Evolutionary conservation across 352 stramenopile genomes (phyloP), one percentile per base, ranked within the genome.

Genomic region (Elongisporangium undulatum): DNA sequence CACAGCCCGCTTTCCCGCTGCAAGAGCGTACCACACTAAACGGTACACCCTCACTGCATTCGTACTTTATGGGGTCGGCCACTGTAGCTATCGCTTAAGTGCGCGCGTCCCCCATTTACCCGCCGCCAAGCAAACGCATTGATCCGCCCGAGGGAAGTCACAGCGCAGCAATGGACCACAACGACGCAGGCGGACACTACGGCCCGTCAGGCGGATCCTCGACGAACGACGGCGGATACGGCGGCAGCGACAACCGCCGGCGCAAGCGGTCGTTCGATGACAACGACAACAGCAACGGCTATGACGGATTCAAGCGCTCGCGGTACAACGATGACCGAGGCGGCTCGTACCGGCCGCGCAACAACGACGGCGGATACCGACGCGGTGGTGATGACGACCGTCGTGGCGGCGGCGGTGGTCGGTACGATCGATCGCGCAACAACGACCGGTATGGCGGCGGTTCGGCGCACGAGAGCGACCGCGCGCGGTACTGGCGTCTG

Each of bases 261-360:
- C 68, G 72, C 56, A 89, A 90, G 69, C 84, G 83, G 49, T 87
- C 84, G 49, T 76, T 81, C 60, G 73, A 90, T 54, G 79, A 85
- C 41, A 66, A 70, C 39, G 62, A 79, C 58, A 67, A 56, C 22
- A 66, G 69, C 51, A 66, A 77, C 22, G 57, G 66, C 48, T 59
- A 68, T 48, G 62, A 70, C 58, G 72, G 69, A 54, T 79, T 84
- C 72, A 90, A 91, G 64, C 77, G 84, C 61, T 78, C 75, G 39
- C 75, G 79, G 13, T 65, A 82, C 50, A 78, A 91, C 58, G 68
- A 77, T 26, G 67, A 71, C 55, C 56, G 57, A 52, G 57, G 64
- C 29, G 62, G 51, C 53, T 60, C 74, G 71, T 67, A 69, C 60
- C 65, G 64, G 2, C 52, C 55, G 24, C 58, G 59, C 29, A 53